Percentiles rank a stretch among this genome's conserved stretches.
Evolutionary conservation across 495 filamentous ascomycete species (phyloP).

Genomic region (Talaromyces nanjingensis): DNA sequence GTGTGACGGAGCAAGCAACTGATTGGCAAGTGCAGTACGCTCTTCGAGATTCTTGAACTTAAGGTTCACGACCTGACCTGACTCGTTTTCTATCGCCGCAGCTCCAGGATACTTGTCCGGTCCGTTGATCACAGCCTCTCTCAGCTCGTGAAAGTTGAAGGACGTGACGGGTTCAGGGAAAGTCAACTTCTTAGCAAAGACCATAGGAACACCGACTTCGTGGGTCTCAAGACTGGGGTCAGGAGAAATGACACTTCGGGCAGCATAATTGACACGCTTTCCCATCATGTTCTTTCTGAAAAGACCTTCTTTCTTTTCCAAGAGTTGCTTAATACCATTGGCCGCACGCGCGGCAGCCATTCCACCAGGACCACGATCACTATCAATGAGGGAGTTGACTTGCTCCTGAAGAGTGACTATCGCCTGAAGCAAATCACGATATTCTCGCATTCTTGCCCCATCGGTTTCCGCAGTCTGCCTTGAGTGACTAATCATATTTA

Average conservation of each 20-base stretch:
- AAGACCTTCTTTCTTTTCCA: slow-evolving; percentile 98
- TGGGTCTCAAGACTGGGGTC: slow-evolving; percentile 98
- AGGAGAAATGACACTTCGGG: slow-evolving; percentile 94
- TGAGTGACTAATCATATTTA: slow-evolving; percentile 70
- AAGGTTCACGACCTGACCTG: slow-evolving; percentile 83
- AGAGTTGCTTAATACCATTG: slow-evolving; percentile 86
- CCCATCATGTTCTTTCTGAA: slow-evolving; percentile 99
- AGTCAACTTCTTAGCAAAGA: slow-evolving; percentile 93
- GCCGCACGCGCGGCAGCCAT: slow-evolving; percentile 36
- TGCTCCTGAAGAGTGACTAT: slow-evolving; percentile 79
- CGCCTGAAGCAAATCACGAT: slow-evolving; percentile 58
- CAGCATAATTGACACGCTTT: slow-evolving; percentile 98
- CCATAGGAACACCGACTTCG: slow-evolving; percentile 94
- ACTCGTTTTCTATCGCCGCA: slow-evolving; percentile 89
- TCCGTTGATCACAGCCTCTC: slow-evolving; percentile 94
- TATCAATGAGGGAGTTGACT: slow-evolving; percentile 87
- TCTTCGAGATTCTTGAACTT: slow-evolving; percentile 80
- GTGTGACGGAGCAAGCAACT: slow-evolving; percentile 81
- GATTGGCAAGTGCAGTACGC: slow-evolving; percentile 78
- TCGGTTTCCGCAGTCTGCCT: slow-evolving; percentile 46
- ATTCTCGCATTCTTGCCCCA: slow-evolving; percentile 35
- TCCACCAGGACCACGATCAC: slow-evolving; percentile 56
- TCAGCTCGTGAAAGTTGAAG: slow-evolving; percentile 92
- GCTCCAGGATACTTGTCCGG: slow-evolving; percentile 92
- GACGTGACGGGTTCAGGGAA: slow-evolving; percentile 96